A percentile compares a stretch with the other conserved stretches of the same genome.
These are phyloP conservation scores for Abortiporus biennis DNA, from an alignment of 1,284 basidiomycete genomes.

Conservation along the genomic window DNA sequence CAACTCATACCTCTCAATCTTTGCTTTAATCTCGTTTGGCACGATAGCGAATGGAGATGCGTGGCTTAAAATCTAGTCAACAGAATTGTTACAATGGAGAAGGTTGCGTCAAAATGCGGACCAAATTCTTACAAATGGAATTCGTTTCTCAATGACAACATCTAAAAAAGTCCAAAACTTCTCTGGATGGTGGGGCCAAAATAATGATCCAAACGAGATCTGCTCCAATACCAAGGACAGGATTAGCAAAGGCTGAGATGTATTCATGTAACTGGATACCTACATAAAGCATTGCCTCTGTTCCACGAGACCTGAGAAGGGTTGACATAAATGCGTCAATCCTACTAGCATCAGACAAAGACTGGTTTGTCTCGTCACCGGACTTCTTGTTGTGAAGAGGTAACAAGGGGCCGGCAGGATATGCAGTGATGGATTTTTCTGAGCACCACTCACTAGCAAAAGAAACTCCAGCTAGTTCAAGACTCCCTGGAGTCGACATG, in stretches of 20 bases:
- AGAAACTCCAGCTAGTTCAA: too few species aligned
- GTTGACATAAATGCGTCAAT: neutral
- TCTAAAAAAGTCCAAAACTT: conserved; percentile 9
- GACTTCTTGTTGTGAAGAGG: neutral
- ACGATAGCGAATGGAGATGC: conserved; percentile 8
- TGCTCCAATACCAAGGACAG: neutral
- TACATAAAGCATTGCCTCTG: neutral
- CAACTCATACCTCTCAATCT: conserved; percentile 4
- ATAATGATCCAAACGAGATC: conserved; percentile 10
- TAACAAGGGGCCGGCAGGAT: conserved; percentile 1
- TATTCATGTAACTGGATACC: neutral
- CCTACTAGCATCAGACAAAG: neutral
- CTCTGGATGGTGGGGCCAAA: conserved; percentile 8
- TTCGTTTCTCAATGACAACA: conserved; percentile 7
- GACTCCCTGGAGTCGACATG: too few species aligned
- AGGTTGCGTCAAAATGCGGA: neutral
- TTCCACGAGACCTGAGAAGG: neutral
- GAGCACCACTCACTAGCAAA: conserved; percentile 6
- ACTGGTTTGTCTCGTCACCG: neutral
- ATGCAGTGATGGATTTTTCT: neutral
- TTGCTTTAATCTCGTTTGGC: conserved; percentile 5
- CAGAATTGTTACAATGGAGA: neutral
- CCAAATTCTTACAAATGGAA: conserved; percentile 8
- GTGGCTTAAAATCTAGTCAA: conserved; percentile 8
- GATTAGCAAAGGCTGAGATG: neutral